Percentiles rank a stretch among this genome's conserved stretches.
These are phyloP conservation scores for Trypanosoma lewisi DNA, from an alignment of 208 protist genomes.

Conservation along the genomic window DNA sequence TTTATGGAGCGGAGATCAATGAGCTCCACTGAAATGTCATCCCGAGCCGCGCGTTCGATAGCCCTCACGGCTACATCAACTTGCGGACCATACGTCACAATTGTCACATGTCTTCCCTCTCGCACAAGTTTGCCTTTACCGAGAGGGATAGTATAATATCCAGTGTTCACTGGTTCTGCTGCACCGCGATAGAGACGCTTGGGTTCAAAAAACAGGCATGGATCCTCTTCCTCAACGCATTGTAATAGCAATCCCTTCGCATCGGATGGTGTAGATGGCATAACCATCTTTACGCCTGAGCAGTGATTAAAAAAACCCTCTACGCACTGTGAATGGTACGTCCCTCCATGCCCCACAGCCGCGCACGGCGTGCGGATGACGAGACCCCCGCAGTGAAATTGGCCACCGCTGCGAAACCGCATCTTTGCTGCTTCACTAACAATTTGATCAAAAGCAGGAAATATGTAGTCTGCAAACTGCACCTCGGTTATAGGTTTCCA, in stretches of 20 bases:
- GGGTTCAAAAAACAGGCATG: conserved; percentile 97
- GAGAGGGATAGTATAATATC: conserved; percentile 94
- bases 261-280: conserved; percentile 77
- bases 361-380: conserved; percentile 95
- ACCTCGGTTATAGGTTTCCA: conserved; percentile 96
- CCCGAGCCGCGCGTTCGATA: conserved; percentile 68
- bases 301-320: conserved; percentile 97
- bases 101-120: conserved; percentile 93
- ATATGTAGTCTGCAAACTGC: conserved; percentile 99
- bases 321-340: conserved; percentile 96
- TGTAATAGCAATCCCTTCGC: conserved; percentile 91
- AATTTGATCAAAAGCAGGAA: conserved; percentile 98
- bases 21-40: conserved; percentile 92
- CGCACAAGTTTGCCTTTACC: conserved; percentile 89
- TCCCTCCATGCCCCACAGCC: conserved; percentile 97
- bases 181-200: conserved; percentile 94
- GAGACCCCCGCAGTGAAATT: conserved; percentile 93
- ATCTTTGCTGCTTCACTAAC: conserved; percentile 99
- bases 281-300: conserved; percentile 88
- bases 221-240: conserved; percentile 91
- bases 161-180: conserved; percentile 91
- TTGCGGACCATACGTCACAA: conserved; percentile 95
- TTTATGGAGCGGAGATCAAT: conserved; percentile 95
- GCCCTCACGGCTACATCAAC: conserved; percentile 79
- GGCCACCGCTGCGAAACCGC: conserved; percentile 93